Base-by-base conservation (phyloP, 371 early-diverging fungal genomes). In the Mucor sp. region DNA sequence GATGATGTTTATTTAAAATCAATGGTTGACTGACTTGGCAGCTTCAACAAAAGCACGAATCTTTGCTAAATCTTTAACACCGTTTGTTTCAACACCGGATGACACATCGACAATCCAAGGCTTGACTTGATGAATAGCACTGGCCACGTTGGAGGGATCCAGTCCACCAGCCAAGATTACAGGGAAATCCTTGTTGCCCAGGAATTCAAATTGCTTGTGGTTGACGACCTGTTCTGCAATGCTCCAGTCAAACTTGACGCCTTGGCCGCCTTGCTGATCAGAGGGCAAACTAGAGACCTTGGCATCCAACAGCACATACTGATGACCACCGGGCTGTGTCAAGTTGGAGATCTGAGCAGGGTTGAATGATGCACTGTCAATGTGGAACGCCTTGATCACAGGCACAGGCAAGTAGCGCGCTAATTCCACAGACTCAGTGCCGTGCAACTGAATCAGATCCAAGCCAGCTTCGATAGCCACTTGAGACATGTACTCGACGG, bases 381-480 rank as follows among this genome's bases (percentile, higher is more conserved):
- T 84, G 69, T 95, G 95, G 83, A 95, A 90, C 0, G 91, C 96
- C 74, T 94, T 94, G 78, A 96, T 92, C 27, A 93, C 93, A 2
- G 97, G 97, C 0, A 90, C 87, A 19, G 93, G 90, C 25, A 96
- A 75, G 63, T 90, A 85, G 28, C 78, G 80, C 6, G 89, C 85
- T 58, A 89, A 65, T 30, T 87, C 87, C 0, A 85, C 73, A 5
- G 89, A 73, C 76, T 96, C 97, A 17, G 86, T 80, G 0, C 97
- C 96, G 74, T 99, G 99, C 65, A 98, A 83, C 80, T 99, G 99
- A 23, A 97, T 91, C 23, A 96, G 64, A 75, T 98, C 98, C 37
- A 98, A 83, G 11, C 90, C 89, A 25, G 90, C 87, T 7, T 74
- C 69, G 14, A 78, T 71, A 0, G 89, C 91, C 3, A 92, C 82